Evolutionary conservation across 768 basidiomycete genomes (phyloP).

Genomic region (Tulasnella sp.): DNA sequence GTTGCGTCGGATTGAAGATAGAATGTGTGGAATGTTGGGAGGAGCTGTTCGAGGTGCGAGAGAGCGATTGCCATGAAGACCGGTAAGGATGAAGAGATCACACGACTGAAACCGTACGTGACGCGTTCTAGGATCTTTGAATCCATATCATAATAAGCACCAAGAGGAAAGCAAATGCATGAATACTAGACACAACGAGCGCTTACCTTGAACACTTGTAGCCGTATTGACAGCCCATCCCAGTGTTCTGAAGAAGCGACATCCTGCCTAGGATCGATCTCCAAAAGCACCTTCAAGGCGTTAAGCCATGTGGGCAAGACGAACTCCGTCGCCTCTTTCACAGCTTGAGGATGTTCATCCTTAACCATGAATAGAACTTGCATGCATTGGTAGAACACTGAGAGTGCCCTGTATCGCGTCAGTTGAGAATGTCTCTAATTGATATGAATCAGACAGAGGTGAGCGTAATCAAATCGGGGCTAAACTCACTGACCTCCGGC

Average conservation of each 20-base stretch:
- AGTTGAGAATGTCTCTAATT: slow-evolving; percentile 55
- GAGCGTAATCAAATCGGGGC: not conserved
- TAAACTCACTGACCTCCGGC: slow-evolving; percentile 40
- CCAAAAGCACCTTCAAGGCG: slow-evolving; percentile 69
- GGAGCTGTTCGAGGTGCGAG: slow-evolving; percentile 44
- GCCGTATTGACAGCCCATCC: slow-evolving; percentile 70
- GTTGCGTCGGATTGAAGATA: slow-evolving; percentile 27
- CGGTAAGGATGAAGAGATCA: slow-evolving; percentile 31
- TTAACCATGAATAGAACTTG: slow-evolving; percentile 90
- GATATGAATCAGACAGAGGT: not conserved
- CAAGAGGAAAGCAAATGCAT: not conserved
- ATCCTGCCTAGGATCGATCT: slow-evolving; percentile 51
- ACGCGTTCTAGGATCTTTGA: slow-evolving; percentile 66
- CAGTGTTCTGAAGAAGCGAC: slow-evolving; percentile 49
- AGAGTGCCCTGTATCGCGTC: slow-evolving; percentile 75
- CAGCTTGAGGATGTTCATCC: slow-evolving; percentile 78
- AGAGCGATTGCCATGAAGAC: slow-evolving; percentile 25
- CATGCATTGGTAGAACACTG: slow-evolving; percentile 85
- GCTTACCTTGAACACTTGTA: slow-evolving; percentile 75
- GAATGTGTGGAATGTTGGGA: slow-evolving; percentile 31
- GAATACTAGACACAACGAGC: not conserved
- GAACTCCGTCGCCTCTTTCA: slow-evolving; percentile 66
- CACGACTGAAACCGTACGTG: slow-evolving; percentile 69
- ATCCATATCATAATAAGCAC: not conserved
- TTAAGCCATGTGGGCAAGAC: slow-evolving; percentile 89